These are phyloP conservation scores for Arthrobotrys pseudoclavata DNA, from an alignment of 2,329 filamentous ascomycete genomes.

Conservation along the genomic window DNA sequence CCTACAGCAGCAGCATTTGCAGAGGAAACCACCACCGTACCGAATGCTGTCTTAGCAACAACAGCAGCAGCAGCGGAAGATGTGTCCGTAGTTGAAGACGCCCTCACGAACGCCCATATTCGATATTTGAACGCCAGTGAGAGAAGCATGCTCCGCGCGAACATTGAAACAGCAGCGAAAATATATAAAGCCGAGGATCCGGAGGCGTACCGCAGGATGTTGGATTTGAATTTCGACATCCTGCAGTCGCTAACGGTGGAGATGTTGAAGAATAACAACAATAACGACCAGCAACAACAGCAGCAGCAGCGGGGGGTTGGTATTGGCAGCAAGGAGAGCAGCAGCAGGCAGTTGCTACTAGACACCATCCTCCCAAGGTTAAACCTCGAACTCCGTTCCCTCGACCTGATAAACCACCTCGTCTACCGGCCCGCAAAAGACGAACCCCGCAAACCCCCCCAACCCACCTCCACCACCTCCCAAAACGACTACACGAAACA, in stretches of 20 bases:
- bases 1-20: conserved; percentile 25
- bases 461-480: background rate
- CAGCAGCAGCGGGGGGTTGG: background rate
- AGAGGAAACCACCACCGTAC: conserved; percentile 31
- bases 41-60: conserved; percentile 29
- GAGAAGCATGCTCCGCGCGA: conserved; percentile 39
- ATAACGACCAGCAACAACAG: background rate
- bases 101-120: conserved; percentile 40
- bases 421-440: conserved; percentile 41
- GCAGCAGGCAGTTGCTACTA: conserved; percentile 15
- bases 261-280: conserved; percentile 24
- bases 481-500: conserved; percentile 22
- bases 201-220: conserved; percentile 45
- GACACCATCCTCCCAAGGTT: conserved; percentile 48
- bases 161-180: conserved; percentile 30
- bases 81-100: conserved; percentile 41
- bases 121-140: conserved; percentile 36
- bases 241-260: conserved; percentile 54
- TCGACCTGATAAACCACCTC: conserved; percentile 55
- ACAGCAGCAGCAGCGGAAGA: background rate
- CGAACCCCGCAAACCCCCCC: conserved; percentile 11
- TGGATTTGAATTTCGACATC: conserved; percentile 54
- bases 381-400: conserved; percentile 54
- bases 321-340: background rate
- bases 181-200: conserved; percentile 17